phyloP scores from a whole-genome alignment of 371 early-diverging fungal species.

The Mucor racemosus region DNA sequence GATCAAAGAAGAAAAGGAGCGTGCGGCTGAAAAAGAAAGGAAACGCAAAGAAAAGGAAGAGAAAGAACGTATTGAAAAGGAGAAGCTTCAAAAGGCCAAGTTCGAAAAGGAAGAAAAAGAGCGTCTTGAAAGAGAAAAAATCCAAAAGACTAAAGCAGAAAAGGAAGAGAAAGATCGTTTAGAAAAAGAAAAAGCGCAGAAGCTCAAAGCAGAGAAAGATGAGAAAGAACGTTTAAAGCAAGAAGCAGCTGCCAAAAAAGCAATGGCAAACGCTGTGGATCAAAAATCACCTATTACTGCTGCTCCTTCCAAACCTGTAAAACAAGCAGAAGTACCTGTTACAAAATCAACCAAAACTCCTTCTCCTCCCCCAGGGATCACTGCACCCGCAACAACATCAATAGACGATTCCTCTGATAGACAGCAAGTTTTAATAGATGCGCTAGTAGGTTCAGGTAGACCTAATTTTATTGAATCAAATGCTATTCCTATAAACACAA shows the following conservation, averaged over 20 bases:
- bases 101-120: conserved; percentile 49
- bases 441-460: conserved; percentile 22
- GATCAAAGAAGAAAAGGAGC: conserved; percentile 24
- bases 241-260: not conserved
- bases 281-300: not conserved
- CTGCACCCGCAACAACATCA: not conserved
- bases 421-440: conserved; percentile 31
- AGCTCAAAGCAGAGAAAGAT: conserved; percentile 40
- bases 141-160: conserved; percentile 34
- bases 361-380: conserved; percentile 14
- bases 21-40: conserved; percentile 21
- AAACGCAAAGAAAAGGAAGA: conserved; percentile 44
- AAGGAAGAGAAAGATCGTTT: conserved; percentile 34
- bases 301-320: not conserved
- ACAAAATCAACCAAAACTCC: not conserved
- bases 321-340: not conserved
- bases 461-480: not conserved
- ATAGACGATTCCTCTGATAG: conserved; percentile 10
- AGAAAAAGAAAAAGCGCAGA: conserved; percentile 16
- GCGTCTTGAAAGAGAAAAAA: conserved; percentile 18
- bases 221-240: not conserved
- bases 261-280: not conserved
- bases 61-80: conserved; percentile 17
- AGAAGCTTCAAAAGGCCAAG: conserved; percentile 8
- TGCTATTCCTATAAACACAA: not conserved